Evolutionary conservation across 441 rosid genomes (phyloP).

Genomic region (Erysimum pusillum): DNA sequence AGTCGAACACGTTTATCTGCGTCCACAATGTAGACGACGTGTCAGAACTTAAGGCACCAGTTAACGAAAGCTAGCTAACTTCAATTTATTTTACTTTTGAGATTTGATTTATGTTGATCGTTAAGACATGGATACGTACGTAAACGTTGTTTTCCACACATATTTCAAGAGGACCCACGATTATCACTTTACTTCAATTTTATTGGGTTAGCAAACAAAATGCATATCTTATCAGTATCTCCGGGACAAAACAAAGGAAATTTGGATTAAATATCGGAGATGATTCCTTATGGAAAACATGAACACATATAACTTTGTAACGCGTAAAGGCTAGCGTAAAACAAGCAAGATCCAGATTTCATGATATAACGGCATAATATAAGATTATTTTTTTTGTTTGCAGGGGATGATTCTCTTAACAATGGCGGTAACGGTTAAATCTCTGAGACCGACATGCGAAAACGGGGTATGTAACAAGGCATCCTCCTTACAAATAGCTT

Average conservation of each 20-base stretch:
- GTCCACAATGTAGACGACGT: constrained; percentile 15
- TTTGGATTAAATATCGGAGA: neutral
- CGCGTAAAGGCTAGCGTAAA: neutral
- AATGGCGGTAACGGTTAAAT: constrained; percentile 74
- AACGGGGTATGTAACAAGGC: constrained; percentile 80
- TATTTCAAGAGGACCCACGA: constrained; percentile 39
- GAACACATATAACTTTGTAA: neutral
- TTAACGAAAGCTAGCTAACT: constrained; percentile 27
- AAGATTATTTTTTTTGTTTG: constrained; percentile 26
- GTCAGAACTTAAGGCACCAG: constrained; percentile 18
- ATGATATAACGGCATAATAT: neutral
- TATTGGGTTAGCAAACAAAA: constrained; percentile 37
- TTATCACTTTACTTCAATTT: constrained; percentile 32
- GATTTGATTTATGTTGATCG: constrained; percentile 23
- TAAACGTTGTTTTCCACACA: constrained; percentile 24
- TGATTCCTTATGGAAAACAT: neutral
- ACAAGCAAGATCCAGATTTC: neutral
- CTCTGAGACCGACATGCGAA: constrained; percentile 67
- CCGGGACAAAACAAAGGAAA: too few relatives aligned
- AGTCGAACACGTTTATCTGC: constrained; percentile 6
- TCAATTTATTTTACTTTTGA: neutral
- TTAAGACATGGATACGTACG: constrained; percentile 21
- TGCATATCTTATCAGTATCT: constrained; percentile 33
- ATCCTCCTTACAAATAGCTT: constrained; percentile 60
- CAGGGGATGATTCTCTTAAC: constrained; percentile 94